These are phyloP conservation scores for Candida multigemmis DNA, from an alignment of 805 yeast species.

Conservation along the genomic window DNA sequence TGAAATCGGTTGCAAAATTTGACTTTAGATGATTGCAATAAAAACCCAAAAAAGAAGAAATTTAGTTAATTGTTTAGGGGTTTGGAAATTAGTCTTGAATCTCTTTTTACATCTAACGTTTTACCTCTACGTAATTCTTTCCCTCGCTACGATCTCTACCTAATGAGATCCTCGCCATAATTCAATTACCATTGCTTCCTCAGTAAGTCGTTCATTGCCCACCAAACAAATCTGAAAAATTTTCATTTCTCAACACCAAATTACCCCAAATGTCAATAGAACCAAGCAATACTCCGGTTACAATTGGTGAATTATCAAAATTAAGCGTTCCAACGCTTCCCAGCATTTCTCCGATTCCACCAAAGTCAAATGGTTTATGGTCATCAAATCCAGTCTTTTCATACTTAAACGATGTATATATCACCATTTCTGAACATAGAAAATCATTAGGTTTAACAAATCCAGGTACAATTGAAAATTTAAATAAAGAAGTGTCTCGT, in stretches of 20 bases:
- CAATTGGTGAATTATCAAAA: constrained; percentile 54
- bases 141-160: too few species aligned
- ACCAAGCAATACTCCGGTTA: constrained; percentile 28
- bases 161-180: too few species aligned
- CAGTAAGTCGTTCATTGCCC: too few species aligned
- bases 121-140: too few species aligned
- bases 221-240: constrained; percentile 28
- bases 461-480: constrained; percentile 93
- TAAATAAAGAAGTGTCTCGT: constrained; percentile 86
- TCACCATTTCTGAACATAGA: constrained; percentile 68
- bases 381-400: constrained; percentile 76
- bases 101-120: too few species aligned
- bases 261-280: constrained; percentile 11
- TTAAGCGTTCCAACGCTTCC: constrained; percentile 50
- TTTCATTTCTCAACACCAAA: constrained; percentile 36
- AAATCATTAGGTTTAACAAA: constrained; percentile 71
- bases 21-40: too few species aligned
- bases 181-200: too few species aligned
- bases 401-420: constrained; percentile 69
- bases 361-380: constrained; percentile 57
- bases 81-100: too few species aligned
- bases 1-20: too few species aligned
- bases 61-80: too few species aligned
- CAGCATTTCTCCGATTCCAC: constrained; percentile 43
- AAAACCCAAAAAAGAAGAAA: too few species aligned